These are phyloP conservation scores for Rhynchosporium graminicola DNA, from an alignment of 2,329 filamentous ascomycete genomes.

Conservation along the genomic window DNA sequence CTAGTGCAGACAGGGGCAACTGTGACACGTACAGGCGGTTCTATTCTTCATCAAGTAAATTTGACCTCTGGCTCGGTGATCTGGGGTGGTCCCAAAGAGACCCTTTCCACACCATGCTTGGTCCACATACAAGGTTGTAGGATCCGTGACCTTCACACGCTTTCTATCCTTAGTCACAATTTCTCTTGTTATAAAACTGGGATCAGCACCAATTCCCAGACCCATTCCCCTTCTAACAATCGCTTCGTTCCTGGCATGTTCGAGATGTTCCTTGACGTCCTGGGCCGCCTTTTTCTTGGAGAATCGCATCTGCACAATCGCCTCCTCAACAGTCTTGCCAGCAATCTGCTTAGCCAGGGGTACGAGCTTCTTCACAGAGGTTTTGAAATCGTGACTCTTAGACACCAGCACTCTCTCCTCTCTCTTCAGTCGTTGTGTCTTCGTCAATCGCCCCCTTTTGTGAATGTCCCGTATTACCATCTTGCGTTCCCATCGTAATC, in stretches of 20 bases:
- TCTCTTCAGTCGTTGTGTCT: slow-evolving; percentile 66
- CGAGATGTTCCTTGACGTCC: slow-evolving; percentile 77
- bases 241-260: slow-evolving; percentile 79
- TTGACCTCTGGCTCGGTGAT: slow-evolving; percentile 75
- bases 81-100: slow-evolving; percentile 55
- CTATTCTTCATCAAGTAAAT: slow-evolving; percentile 69
- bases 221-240: slow-evolving; percentile 85
- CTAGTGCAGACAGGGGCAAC: not conserved
- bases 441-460: slow-evolving; percentile 65
- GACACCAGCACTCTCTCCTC: slow-evolving; percentile 56
- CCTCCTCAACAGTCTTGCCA: slow-evolving; percentile 92
- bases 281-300: slow-evolving; percentile 89
- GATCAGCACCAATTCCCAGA: slow-evolving; percentile 47
- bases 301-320: slow-evolving; percentile 92
- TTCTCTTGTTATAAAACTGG: slow-evolving; percentile 48
- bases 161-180: slow-evolving; percentile 76
- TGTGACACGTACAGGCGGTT: slow-evolving; percentile 65
- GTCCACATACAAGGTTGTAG: slow-evolving; percentile 83
- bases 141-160: slow-evolving; percentile 69
- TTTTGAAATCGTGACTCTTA: slow-evolving; percentile 75
- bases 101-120: slow-evolving; percentile 91
- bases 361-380: slow-evolving; percentile 87
- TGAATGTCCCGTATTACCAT: slow-evolving; percentile 78
- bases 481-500: slow-evolving; percentile 77
- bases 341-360: slow-evolving; percentile 84